phyloP scores from a whole-genome alignment of 257 asterid genomes.

The Nicotiana sylvestris region DNA sequence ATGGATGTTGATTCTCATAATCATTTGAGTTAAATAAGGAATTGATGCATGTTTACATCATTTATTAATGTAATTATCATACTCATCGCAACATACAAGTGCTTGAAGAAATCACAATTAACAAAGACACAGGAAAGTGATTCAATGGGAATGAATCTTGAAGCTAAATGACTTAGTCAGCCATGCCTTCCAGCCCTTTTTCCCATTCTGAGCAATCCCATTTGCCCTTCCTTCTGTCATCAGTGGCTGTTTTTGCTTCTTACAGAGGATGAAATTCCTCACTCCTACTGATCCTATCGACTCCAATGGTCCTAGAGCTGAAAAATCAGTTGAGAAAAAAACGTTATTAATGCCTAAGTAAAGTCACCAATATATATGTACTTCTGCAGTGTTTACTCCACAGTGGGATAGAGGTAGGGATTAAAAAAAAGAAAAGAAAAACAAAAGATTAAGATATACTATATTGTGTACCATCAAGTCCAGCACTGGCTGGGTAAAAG shows the following conservation, averaged over 20 bases:
- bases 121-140: background rate
- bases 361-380: too few relatives aligned
- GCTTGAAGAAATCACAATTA: background rate
- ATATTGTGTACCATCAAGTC: slow-evolving; percentile 28
- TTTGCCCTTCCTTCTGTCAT: slow-evolving; percentile 29
- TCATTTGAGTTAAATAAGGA: background rate
- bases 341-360: background rate
- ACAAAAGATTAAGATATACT: background rate
- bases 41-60: background rate
- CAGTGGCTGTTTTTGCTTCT: slow-evolving; percentile 27
- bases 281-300: slow-evolving; percentile 38
- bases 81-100: too few relatives aligned
- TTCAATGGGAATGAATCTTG: slow-evolving; percentile 31
- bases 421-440: background rate
- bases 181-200: slow-evolving; percentile 46
- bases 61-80: background rate
- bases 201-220: slow-evolving; percentile 12
- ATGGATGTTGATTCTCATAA: background rate
- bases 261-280: slow-evolving; percentile 56
- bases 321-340: slow-evolving; percentile 4
- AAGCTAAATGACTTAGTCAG: slow-evolving; percentile 42
- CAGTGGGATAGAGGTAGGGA: too few relatives aligned
- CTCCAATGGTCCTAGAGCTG: slow-evolving; percentile 44
- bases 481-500: slow-evolving; percentile 45
- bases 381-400: too few relatives aligned